phyloP scores from a whole-genome alignment of 139 green algal genomes.

The Marvania coccoides region DNA sequence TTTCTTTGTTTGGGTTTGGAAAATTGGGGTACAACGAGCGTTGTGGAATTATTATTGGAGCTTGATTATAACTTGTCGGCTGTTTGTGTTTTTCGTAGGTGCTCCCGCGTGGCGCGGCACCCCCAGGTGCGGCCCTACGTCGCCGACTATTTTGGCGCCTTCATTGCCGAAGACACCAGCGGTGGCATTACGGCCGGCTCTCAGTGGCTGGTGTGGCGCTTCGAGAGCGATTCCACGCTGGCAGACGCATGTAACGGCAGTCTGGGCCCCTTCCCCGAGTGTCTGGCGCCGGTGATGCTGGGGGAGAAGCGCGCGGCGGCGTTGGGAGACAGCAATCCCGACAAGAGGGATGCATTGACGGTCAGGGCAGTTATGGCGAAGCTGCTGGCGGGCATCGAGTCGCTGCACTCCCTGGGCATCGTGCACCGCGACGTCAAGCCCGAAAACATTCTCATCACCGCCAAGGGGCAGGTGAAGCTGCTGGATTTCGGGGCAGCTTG shows the following conservation, averaged over 20 bases:
- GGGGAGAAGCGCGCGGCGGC: conserved; percentile 15
- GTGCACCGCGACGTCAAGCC: conserved; percentile 89
- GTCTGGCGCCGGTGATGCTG: conserved; percentile 58
- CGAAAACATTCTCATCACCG: conserved; percentile 78
- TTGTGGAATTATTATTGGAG: too few relatives aligned
- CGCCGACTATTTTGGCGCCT: conserved; percentile 35
- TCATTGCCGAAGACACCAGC: conserved; percentile 35
- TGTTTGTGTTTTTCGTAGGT: too few relatives aligned
- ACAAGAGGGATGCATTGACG: conserved; percentile 44
- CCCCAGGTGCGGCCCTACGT: conserved; percentile 6
- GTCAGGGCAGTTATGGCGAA: conserved; percentile 57
- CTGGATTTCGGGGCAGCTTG: conserved; percentile 90
- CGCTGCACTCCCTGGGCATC: conserved; percentile 74
- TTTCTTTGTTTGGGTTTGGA: too few relatives aligned
- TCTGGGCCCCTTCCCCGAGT: conserved; percentile 61
- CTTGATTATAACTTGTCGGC: too few relatives aligned
- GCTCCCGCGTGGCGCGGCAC: not conserved
- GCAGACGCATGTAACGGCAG: conserved; percentile 51
- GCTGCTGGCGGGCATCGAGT: conserved; percentile 25
- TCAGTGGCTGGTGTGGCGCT: conserved; percentile 89
- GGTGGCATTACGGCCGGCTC: conserved; percentile 58
- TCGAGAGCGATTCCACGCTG: conserved; percentile 82
- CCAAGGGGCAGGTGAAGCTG: conserved; percentile 66
- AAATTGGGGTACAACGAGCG: too few relatives aligned
- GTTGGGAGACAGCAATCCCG: conserved; percentile 1